Base-by-base conservation (phyloP, 2,329 filamentous ascomycete genomes). In the Pseudogymnoascus sp. region DNA sequence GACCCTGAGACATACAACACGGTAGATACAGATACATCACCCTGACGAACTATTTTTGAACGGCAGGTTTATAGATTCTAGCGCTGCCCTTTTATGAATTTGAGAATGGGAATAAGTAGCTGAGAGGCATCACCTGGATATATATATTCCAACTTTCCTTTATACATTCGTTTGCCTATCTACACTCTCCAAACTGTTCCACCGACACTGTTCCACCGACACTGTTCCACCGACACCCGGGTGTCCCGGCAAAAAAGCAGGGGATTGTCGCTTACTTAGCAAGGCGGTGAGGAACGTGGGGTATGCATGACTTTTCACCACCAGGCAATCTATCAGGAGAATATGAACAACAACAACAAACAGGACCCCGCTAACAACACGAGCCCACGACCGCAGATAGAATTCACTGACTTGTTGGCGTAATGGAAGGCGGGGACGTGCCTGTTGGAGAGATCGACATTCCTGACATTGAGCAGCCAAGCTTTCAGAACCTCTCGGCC, bases 201-300 rank as follows among this genome's bases (percentile, higher is more conserved):
- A 34, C 26, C 26, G 51, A 57, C 47, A 57, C 26, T 34, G n/a
- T 12, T 57, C n/a, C 12, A 57, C 26, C 26, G 51, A 57, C 51
- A 57, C 26, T 34, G n/a, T 12, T 57, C n/a, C 12, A 57, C 26
- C 26, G 51, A 57, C 51, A 57, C 51, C 51, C 51, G 29, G 51
- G 51, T 34, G 51, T 34, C 14, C 29, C 16, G 51, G 51, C 51
- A 57, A 57, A 57, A 57, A 57, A 57, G 8, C 10, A 57, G 26
- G 51, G 51, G n/a, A 57, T 11, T 57, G 51, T 57, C 51, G 51
- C 51, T 57, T 57, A 57, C 51, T 34, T 57, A 57, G 51, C 51
- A 57, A 57, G 51, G 51, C 51, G 51, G 51, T 57, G 51, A 57
- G 51, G 29, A 21, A 21, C 51, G 51, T 57, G 51, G 51, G 51